phyloP scores from a whole-genome alignment of 23 red algal genomes.

The Cyanidiococcus yangmingshanensis region DNA sequence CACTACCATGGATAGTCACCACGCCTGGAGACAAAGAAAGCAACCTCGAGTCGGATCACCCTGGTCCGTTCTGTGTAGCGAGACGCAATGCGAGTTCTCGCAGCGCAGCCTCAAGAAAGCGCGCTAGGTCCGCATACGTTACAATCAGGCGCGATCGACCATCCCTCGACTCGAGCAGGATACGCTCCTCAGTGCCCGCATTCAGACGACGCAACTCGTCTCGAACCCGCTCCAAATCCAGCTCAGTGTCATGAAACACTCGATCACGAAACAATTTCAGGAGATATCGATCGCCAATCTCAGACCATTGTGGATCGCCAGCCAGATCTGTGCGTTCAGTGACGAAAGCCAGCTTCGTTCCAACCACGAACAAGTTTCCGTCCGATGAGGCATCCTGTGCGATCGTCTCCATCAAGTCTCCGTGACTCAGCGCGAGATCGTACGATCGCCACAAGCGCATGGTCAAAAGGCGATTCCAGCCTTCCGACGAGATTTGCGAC shows the following conservation, averaged over 20 bases:
- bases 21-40: too few relatives aligned
- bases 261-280: conserved; percentile 78
- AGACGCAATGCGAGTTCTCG: neutral
- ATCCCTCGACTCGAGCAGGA: conserved; percentile 58
- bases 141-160: conserved; percentile 44
- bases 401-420: conserved; percentile 32
- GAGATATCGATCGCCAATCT: conserved; percentile 58
- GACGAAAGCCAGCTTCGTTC: conserved; percentile 39
- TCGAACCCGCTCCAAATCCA: conserved; percentile 60
- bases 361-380: conserved; percentile 42
- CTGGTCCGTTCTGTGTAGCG: neutral
- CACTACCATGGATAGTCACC: too few relatives aligned
- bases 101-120: conserved; percentile 32
- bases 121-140: conserved; percentile 51
- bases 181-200: conserved; percentile 39
- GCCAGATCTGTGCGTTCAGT: conserved; percentile 49
- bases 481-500: neutral
- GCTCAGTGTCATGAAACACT: conserved; percentile 57
- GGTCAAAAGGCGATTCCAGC: conserved; percentile 26
- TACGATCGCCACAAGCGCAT: conserved; percentile 37
- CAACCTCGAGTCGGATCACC: neutral
- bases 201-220: conserved; percentile 59
- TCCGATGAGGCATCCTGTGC: conserved; percentile 42
- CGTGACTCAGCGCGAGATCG: conserved; percentile 47
- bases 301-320: conserved; percentile 53